Conservation (phyloP, 768 basidiomycete species). For the Trametes coccinea region DNA sequence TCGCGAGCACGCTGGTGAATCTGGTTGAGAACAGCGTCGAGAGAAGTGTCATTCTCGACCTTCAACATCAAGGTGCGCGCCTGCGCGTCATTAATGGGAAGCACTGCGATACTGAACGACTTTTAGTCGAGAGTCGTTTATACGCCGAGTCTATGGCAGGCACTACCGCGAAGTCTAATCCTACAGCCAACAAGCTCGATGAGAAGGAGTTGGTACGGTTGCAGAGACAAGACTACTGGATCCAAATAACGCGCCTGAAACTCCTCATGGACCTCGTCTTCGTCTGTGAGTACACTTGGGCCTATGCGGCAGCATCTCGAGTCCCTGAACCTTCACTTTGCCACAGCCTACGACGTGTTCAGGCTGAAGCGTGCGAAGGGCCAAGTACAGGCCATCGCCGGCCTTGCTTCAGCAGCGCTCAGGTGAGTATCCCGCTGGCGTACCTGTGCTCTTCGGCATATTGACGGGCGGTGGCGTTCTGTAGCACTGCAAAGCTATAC, state of each 20-base stretch:
- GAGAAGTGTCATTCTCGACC: conserved; percentile 62
- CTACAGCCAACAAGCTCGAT: conserved; percentile 57
- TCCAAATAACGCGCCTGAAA: conserved; percentile 68
- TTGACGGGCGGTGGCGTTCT: conserved; percentile 1
- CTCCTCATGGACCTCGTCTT: conserved; percentile 84
- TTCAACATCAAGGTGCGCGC: conserved; percentile 59
- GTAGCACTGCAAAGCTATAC: conserved; percentile 73
- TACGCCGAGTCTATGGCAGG: conserved; percentile 74
- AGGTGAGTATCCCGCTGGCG: conserved; percentile 50
- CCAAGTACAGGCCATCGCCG: conserved; percentile 62
- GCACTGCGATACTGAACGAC: background rate
- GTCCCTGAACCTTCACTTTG: background rate
- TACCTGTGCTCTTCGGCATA: background rate
- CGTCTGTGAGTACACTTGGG: conserved; percentile 58
- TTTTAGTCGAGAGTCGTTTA: conserved; percentile 66
- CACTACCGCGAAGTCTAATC: conserved; percentile 68
- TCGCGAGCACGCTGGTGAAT: conserved; percentile 74
- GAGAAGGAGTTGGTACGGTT: conserved; percentile 70
- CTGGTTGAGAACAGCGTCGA: conserved; percentile 85
- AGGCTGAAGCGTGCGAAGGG: conserved; percentile 60
- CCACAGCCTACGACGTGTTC: conserved; percentile 78
- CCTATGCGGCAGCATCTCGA: background rate
- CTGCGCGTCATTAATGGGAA: no score
- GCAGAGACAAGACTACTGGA: conserved; percentile 73
- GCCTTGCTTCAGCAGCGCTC: conserved; percentile 68